These are phyloP conservation scores for Boletus sp. DNA, from an alignment of 768 basidiomycete species.

Conservation along the genomic window DNA sequence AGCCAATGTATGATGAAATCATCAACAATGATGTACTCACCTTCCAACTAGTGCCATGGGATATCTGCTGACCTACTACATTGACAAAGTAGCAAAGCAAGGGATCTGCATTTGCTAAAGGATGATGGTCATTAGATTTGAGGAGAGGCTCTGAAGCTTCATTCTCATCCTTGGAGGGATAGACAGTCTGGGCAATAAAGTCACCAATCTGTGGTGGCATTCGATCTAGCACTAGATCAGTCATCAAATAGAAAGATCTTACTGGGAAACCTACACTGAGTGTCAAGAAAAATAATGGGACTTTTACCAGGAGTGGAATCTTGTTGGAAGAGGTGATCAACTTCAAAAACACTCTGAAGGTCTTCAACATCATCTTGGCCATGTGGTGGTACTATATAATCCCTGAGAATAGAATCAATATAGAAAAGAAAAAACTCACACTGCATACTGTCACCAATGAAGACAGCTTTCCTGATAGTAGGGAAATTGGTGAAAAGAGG, in stretches of 20 bases:
- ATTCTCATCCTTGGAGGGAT: conserved; percentile 44
- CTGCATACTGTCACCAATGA: conserved; percentile 69
- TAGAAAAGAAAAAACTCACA: conserved; percentile 40
- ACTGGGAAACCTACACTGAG: conserved; percentile 57
- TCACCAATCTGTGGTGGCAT: conserved; percentile 81
- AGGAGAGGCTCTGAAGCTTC: conserved; percentile 37
- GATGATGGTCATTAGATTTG: conserved; percentile 50
- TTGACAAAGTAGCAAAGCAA: conserved; percentile 69
- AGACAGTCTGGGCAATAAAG: conserved; percentile 68
- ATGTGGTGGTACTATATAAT: conserved; percentile 68
- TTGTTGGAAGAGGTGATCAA: conserved; percentile 50
- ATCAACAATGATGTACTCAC: conserved; percentile 23
- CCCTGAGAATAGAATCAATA: conserved; percentile 27
- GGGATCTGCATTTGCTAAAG: conserved; percentile 37
- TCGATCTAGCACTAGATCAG: conserved; percentile 50
- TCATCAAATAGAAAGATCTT: background rate
- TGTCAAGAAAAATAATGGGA: conserved; percentile 58
- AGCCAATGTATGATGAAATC: background rate
- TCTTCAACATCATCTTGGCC: conserved; percentile 66
- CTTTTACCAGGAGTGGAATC: conserved; percentile 22
- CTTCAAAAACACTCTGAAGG: conserved; percentile 76
- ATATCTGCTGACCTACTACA: conserved; percentile 41
- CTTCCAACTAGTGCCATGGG: conserved; percentile 38
- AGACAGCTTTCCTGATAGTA: conserved; percentile 51
- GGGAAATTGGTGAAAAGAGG: conserved; percentile 34